phyloP scores from a whole-genome alignment of 116 monocot species.

The Cymodocea nodosa region DNA sequence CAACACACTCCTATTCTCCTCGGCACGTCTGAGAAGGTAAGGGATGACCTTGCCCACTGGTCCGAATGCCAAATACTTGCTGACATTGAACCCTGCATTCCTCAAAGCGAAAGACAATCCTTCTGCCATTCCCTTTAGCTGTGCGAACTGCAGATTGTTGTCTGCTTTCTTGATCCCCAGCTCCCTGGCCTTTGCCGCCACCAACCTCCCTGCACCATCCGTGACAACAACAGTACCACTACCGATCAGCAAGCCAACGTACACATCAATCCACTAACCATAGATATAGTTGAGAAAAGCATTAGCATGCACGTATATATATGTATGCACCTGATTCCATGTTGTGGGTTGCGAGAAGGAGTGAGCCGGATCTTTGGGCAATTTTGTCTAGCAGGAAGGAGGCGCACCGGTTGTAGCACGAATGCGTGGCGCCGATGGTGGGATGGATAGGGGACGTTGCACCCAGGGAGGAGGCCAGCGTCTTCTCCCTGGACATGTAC shows the following conservation, averaged over 20 bases:
- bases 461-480: conserved; percentile 37
- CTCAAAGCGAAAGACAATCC: conserved; percentile 60
- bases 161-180: conserved; percentile 47
- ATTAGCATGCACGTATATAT: not conserved
- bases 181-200: conserved; percentile 51
- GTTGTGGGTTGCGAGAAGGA: conserved; percentile 87
- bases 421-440: conserved; percentile 54
- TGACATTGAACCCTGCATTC: conserved; percentile 85
- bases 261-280: not conserved
- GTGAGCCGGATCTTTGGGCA: conserved; percentile 35
- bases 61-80: conserved; percentile 88
- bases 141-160: conserved; percentile 70
- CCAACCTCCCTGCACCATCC: conserved; percentile 35
- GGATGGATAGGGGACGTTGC: conserved; percentile 49
- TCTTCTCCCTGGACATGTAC: conserved; percentile 62
- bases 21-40: conserved; percentile 79
- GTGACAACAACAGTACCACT: not conserved
- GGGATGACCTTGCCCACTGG: conserved; percentile 79
- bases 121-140: conserved; percentile 94
- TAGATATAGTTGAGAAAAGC: not conserved
- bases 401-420: conserved; percentile 62
- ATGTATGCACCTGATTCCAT: conserved; percentile 46
- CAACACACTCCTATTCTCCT: conserved; percentile 82
- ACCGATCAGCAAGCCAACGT: not conserved
- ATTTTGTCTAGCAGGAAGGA: conserved; percentile 49